A percentile compares a stretch with the other conserved stretches of the same genome.
These are phyloP conservation scores for Trichophyton mentagrophytes DNA, from an alignment of 2,329 filamentous ascomycete species.

Conservation along the genomic window DNA sequence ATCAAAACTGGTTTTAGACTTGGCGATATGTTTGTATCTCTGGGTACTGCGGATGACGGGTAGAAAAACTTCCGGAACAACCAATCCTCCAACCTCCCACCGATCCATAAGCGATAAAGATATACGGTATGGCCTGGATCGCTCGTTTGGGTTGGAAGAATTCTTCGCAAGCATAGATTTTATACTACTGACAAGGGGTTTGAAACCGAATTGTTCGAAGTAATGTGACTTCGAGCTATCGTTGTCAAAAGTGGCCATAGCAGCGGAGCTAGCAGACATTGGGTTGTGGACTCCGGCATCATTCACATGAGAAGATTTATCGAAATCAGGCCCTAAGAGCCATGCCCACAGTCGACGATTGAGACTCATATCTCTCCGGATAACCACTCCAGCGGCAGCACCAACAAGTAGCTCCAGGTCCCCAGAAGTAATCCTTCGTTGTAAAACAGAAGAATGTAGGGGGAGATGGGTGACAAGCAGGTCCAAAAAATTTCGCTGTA, in stretches of 20 bases:
- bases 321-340: slow-evolving; percentile 70
- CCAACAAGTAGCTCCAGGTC: slow-evolving; percentile 73
- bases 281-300: slow-evolving; percentile 20
- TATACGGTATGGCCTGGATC: slow-evolving; percentile 76
- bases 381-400: slow-evolving; percentile 76
- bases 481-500: slow-evolving; percentile 89
- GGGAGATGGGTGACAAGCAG: slow-evolving; percentile 82
- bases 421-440: slow-evolving; percentile 54
- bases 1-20: slow-evolving; percentile 57
- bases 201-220: slow-evolving; percentile 67
- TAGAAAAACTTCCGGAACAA: slow-evolving; percentile 80
- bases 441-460: slow-evolving; percentile 67
- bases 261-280: slow-evolving; percentile 19
- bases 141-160: slow-evolving; percentile 47
- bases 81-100: slow-evolving; percentile 87
- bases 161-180: slow-evolving; percentile 58
- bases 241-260: slow-evolving; percentile 24
- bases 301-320: slow-evolving; percentile 27
- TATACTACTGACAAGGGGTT: slow-evolving; percentile 60
- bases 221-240: slow-evolving; percentile 57
- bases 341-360: slow-evolving; percentile 93
- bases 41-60: slow-evolving; percentile 71
- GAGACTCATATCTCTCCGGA: slow-evolving; percentile 86
- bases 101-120: slow-evolving; percentile 94
- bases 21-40: slow-evolving; percentile 53